Base-by-base conservation (phyloP, 306 rosid genomes). In the Glycine tomentella region DNA sequence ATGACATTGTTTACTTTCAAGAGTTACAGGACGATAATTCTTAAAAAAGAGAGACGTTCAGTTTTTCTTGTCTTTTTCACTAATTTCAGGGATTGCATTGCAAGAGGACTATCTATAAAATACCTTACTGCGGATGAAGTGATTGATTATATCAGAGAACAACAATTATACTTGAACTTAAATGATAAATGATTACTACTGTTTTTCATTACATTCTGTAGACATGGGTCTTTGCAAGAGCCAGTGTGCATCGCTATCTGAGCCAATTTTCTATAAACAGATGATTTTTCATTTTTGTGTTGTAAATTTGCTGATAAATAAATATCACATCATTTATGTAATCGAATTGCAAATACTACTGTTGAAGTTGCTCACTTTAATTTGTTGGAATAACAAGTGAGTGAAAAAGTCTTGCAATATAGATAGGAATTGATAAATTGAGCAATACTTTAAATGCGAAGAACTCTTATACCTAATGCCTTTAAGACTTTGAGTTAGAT, bases 81-180 rank as follows among this genome's bases (percentile, higher is more conserved):
- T 31, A 11, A 8, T 80, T 80, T 78, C 94, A 93, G 99, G 97
- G 90, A 89, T 62, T 95, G 98, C 92, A 89, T 95, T 65, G 86
- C 97, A 36, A 90, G 94, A 87, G 91, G 96, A 45, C 78, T 90
- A 89, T 93, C 98, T 0, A 88, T 90, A 84, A 95, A 95, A 80
- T 93, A 91, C 84, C 89, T 93, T 8, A 86, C 92, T 3, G 83
- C 78, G 7, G 99, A 95, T 84, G 94, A 87, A 89, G 99, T 89
- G 70, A 85, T 93, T 73, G 92, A 87, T 49, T 93, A 90, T 84
- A 87, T 93, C 71, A 72, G 72, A 79, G 84, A 89, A 50, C 87
- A 86, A 11, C 78, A 82, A 45, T 81, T 94, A 53, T 92, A 86
- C 86, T 14, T 67, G 79, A 85, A 87, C 75, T 81, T 82, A 8